These are phyloP conservation scores for Clonostachys sp. DNA, from an alignment of 2,329 filamentous ascomycete species.

Conservation along the genomic window DNA sequence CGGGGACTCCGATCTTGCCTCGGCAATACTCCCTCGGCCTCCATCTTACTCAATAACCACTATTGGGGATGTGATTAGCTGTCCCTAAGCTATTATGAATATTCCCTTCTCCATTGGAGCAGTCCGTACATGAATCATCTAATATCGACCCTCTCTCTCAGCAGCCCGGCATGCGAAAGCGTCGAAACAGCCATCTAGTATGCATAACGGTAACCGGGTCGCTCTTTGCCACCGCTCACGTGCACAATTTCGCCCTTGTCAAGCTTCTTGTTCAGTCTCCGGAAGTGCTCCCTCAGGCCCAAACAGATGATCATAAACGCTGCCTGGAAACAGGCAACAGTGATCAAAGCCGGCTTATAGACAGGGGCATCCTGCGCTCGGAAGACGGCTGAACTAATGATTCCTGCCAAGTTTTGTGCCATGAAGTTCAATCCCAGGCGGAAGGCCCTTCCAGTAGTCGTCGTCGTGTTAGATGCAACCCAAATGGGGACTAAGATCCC, in stretches of 20 bases:
- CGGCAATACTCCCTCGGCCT: too few species aligned
- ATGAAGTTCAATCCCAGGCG: conserved; percentile 4
- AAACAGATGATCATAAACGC: conserved; percentile 1
- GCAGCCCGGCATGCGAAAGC: too few species aligned
- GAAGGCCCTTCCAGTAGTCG: conserved; percentile 4
- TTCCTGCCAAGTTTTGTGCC: conserved; percentile 3
- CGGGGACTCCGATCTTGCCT: too few species aligned
- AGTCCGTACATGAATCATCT: too few species aligned
- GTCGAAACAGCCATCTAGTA: not conserved
- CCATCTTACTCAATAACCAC: too few species aligned
- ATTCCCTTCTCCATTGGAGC: too few species aligned
- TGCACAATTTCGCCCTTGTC: conserved; percentile 1
- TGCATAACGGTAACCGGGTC: conserved; percentile 2
- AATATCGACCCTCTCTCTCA: too few species aligned
- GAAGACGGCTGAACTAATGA: conserved; percentile 2
- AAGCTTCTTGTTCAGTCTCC: conserved; percentile 1
- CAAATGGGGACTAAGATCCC: conserved; percentile 4
- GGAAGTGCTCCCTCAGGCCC: conserved; percentile 1
- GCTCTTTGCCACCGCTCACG: not conserved
- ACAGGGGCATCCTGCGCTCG: conserved; percentile 4
- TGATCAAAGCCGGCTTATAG: conserved; percentile 3
- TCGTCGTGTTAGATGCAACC: conserved; percentile 4
- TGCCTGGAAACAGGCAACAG: not conserved
- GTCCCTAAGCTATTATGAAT: too few species aligned
- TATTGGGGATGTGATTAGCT: too few species aligned